These are phyloP conservation scores for Scutellaria galericulata DNA, from an alignment of 257 asterid species.

Conservation along the genomic window DNA sequence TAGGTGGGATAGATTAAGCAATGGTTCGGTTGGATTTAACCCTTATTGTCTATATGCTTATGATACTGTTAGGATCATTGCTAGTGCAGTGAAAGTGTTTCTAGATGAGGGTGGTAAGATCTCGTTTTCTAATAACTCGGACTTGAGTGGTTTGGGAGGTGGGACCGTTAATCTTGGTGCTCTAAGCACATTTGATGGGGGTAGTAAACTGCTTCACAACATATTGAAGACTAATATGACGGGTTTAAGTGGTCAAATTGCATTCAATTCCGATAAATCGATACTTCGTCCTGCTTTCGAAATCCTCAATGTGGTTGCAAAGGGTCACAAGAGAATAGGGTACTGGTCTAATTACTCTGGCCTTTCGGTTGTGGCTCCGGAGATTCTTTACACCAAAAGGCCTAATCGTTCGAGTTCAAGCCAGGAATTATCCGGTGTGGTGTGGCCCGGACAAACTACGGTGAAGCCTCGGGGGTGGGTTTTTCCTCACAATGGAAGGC, in stretches of 20 bases:
- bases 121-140: conserved; percentile 62
- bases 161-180: conserved; percentile 61
- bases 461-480: conserved; percentile 84
- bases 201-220: conserved; percentile 50
- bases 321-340: conserved; percentile 62
- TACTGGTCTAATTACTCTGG: conserved; percentile 89
- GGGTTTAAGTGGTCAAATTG: conserved; percentile 67
- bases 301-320: conserved; percentile 65
- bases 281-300: conserved; percentile 66
- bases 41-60: conserved; percentile 74
- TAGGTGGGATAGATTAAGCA: conserved; percentile 65
- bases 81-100: conserved; percentile 60
- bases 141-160: conserved; percentile 40
- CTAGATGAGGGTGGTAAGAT: conserved; percentile 59
- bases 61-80: conserved; percentile 82
- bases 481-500: conserved; percentile 64
- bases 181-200: conserved; percentile 69
- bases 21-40: conserved; percentile 64
- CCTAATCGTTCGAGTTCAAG: conserved; percentile 63
- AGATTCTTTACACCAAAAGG: conserved; percentile 52
- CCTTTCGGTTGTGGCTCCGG: conserved; percentile 71
- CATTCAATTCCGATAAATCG: conserved; percentile 55
- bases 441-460: conserved; percentile 75
- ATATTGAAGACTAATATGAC: conserved; percentile 62
- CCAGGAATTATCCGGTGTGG: conserved; percentile 49